Conservation (phyloP, 345 rosid species). For the Leavenworthia alabamica region DNA sequence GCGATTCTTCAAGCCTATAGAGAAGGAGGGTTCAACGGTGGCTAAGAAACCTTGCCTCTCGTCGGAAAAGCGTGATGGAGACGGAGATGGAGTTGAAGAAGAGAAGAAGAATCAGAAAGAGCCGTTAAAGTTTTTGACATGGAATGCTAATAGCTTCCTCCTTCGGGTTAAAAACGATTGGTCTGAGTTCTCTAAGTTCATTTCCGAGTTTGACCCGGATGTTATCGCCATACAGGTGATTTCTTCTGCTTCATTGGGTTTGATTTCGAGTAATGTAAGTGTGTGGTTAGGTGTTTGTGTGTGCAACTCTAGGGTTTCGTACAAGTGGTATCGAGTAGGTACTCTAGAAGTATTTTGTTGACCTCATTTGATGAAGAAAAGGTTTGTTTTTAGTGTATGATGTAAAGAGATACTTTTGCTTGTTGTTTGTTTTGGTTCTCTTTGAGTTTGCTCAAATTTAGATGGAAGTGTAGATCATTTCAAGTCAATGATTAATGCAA, state of each 20-base stretch:
- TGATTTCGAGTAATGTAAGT: constrained; percentile 7
- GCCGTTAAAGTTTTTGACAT: constrained; percentile 72
- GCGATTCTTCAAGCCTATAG: constrained; percentile 88
- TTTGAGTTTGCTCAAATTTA: neutral
- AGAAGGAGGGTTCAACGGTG: constrained; percentile 53
- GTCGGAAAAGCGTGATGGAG: constrained; percentile 27
- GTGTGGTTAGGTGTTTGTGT: constrained; percentile 5
- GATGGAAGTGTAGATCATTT: neutral
- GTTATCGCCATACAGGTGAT: constrained; percentile 79
- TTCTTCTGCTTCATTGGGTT: neutral
- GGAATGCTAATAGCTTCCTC: constrained; percentile 96
- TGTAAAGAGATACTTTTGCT: neutral
- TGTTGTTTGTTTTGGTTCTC: neutral
- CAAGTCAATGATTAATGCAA: neutral
- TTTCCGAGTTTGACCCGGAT: constrained; percentile 67
- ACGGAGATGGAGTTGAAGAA: constrained; percentile 4
- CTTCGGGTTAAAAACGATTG: constrained; percentile 88
- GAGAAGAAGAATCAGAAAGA: constrained; percentile 36
- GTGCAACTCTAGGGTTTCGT: constrained; percentile 7
- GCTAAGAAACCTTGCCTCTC: constrained; percentile 65
- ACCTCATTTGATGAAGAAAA: neutral
- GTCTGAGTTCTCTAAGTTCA: constrained; percentile 64
- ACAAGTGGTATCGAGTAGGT: neutral
- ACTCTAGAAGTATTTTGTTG: neutral
- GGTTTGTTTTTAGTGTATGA: neutral